Conservation (phyloP, 169 alveolate species). For the Babesia gibsoni region DNA sequence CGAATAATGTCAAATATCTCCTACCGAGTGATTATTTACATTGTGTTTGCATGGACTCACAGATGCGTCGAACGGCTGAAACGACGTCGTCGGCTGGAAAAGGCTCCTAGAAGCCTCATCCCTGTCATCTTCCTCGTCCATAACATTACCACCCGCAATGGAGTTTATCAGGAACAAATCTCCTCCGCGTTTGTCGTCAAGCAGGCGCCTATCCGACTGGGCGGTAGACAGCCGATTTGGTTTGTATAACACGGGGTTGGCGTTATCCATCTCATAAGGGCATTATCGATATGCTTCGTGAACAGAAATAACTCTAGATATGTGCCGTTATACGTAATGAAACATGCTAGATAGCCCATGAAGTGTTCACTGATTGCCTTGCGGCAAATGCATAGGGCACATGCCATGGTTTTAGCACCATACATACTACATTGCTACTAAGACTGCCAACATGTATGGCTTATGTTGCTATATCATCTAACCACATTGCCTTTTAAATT, state of each 20-base stretch:
- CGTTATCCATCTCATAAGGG: slow-evolving; percentile 24
- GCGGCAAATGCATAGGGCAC: too few relatives aligned
- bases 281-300: background rate
- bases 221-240: slow-evolving; percentile 11
- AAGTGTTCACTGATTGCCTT: too few relatives aligned
- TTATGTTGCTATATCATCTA: background rate
- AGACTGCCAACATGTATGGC: too few relatives aligned
- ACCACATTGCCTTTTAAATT: background rate
- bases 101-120: background rate
- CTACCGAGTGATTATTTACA: background rate
- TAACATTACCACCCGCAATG: background rate
- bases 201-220: slow-evolving; percentile 2
- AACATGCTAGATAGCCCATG: too few relatives aligned
- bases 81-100: slow-evolving; percentile 22
- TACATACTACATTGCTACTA: too few relatives aligned
- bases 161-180: background rate
- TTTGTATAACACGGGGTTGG: slow-evolving; percentile 47
- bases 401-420: too few relatives aligned
- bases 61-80: slow-evolving; percentile 33
- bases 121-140: background rate
- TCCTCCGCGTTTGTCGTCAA: background rate
- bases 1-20: slow-evolving; percentile 90
- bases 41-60: background rate
- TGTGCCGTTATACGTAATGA: too few relatives aligned
- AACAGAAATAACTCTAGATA: too few relatives aligned